phyloP scores from a whole-genome alignment of 148 eudicot genomes.

The Rhododendron williamsianum region DNA sequence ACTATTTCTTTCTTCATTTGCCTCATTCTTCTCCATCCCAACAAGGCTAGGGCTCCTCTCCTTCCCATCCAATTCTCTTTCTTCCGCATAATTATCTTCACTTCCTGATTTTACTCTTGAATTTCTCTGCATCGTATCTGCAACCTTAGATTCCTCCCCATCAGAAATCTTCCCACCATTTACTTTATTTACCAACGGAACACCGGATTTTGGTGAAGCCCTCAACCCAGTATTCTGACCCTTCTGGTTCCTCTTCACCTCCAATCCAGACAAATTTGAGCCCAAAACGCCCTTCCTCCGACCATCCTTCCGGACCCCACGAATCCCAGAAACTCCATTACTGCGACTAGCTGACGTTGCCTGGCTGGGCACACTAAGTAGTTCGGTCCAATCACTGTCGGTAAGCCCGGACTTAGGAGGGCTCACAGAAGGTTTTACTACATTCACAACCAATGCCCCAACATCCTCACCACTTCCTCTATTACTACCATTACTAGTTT shows the following conservation, averaged over 20 bases:
- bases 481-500: constrained; percentile 4
- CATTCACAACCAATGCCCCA: constrained; percentile 10
- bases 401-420: constrained; percentile 36
- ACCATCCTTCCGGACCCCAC: constrained; percentile 35
- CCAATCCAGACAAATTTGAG: constrained; percentile 30
- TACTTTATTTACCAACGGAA: constrained; percentile 18
- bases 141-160: constrained; percentile 23
- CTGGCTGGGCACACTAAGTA: constrained; percentile 56
- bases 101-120: constrained; percentile 28
- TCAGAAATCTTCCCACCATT: constrained; percentile 25
- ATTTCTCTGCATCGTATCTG: constrained; percentile 15
- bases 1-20: constrained; percentile 13
- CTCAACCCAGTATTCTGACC: constrained; percentile 25
- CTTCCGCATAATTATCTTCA: constrained; percentile 24
- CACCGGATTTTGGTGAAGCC: constrained; percentile 18
- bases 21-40: constrained; percentile 19
- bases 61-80: constrained; percentile 26
- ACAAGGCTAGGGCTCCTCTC: constrained; percentile 11
- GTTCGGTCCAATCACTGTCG: constrained; percentile 92
- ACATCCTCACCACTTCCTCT: constrained; percentile 26
- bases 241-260: constrained; percentile 32
- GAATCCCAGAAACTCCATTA: constrained; percentile 29
- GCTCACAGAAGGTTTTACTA: constrained; percentile 17
- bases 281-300: constrained; percentile 33
- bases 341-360: constrained; percentile 17